Percentiles rank a stretch among this genome's conserved stretches.
phyloP scores from a whole-genome alignment of 2,329 filamentous ascomycete species.

The Hypoxylon sp. region DNA sequence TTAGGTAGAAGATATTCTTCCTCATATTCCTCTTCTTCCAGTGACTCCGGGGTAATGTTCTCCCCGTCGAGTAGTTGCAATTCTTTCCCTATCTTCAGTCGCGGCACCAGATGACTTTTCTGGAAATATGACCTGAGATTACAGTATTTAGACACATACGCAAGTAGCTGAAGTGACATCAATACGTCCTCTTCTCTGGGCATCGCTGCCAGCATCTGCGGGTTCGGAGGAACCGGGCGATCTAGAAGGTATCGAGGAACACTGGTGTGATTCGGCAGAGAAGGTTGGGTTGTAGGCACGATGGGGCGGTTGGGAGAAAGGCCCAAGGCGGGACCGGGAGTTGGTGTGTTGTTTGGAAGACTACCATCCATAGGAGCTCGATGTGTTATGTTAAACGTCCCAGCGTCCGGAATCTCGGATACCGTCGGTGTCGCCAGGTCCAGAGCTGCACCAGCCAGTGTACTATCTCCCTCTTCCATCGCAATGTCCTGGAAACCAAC shows the following conservation, averaged over 20 bases:
- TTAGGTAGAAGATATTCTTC: conserved; percentile 92
- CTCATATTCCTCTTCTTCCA: conserved; percentile 67
- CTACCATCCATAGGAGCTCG: conserved; percentile 85
- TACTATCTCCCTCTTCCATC: conserved; percentile 81
- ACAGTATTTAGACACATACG: conserved; percentile 99
- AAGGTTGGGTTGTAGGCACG: conserved; percentile 77
- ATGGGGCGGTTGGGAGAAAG: conserved; percentile 78
- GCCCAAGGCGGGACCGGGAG: conserved; percentile 71
- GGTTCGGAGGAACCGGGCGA: conserved; percentile 72
- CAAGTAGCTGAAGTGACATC: conserved; percentile 95
- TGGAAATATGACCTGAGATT: conserved; percentile 96
- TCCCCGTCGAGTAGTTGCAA: conserved; percentile 81
- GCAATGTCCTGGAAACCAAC: conserved; percentile 86
- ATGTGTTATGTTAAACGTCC: conserved; percentile 94
- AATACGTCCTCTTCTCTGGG: conserved; percentile 96
- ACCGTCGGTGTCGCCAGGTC: conserved; percentile 79
- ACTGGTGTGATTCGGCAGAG: conserved; percentile 69
- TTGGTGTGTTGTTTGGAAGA: conserved; percentile 76
- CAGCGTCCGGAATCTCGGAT: conserved; percentile 85
- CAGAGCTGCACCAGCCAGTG: conserved; percentile 78
- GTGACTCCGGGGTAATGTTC: conserved; percentile 53
- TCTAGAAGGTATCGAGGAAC: conserved; percentile 84
- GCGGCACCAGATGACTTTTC: conserved; percentile 89
- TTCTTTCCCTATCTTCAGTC: conserved; percentile 88
- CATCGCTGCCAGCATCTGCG: conserved; percentile 86